phyloP scores from a whole-genome alignment of 441 rosid genomes.

The Omphalea diandra region DNA sequence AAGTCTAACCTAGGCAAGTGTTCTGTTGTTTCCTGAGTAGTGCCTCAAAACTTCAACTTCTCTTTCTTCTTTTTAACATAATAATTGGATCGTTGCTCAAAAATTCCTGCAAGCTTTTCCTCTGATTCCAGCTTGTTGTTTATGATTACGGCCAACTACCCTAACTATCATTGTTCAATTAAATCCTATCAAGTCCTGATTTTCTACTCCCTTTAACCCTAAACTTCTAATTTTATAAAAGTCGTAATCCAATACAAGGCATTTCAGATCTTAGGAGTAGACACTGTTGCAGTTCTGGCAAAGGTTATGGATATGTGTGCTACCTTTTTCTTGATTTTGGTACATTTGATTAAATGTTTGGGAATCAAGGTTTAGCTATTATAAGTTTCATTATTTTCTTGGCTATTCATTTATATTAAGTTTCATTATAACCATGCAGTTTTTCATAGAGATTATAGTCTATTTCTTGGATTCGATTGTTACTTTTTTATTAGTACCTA shows the following conservation, averaged over 20 bases:
- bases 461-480: background rate
- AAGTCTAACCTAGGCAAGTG: no score
- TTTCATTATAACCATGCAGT: background rate
- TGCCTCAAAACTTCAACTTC: no score
- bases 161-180: background rate
- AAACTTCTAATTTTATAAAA: background rate
- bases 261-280: background rate
- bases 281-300: slow-evolving; percentile 4
- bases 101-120: no score
- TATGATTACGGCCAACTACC: background rate
- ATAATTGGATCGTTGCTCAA: no score
- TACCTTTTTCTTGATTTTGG: background rate
- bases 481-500: background rate
- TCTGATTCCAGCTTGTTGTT: no score
- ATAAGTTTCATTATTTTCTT: background rate
- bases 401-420: background rate
- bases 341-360: background rate
- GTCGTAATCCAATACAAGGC: background rate
- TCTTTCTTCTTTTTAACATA: no score
- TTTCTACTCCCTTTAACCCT: slow-evolving; percentile 15
- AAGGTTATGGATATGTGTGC: background rate
- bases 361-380: background rate
- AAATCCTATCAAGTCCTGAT: background rate
- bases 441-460: background rate
- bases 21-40: no score